These are phyloP conservation scores for Tilletia walkeri DNA, from an alignment of 1,284 basidiomycete genomes.

Conservation along the genomic window DNA sequence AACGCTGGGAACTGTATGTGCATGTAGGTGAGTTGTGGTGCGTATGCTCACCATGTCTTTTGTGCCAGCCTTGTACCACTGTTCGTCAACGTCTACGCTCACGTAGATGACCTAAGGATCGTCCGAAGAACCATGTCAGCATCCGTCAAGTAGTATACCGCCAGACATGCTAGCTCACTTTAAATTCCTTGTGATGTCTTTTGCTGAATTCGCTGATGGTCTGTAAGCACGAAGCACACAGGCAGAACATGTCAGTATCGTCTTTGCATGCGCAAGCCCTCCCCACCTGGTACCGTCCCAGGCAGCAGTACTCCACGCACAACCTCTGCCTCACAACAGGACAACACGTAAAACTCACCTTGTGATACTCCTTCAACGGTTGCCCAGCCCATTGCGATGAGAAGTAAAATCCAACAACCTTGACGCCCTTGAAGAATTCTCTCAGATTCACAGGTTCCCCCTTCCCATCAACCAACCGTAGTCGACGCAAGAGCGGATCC, in stretches of 20 bases:
- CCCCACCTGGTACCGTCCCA: too few relatives aligned
- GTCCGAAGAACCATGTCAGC: too few relatives aligned
- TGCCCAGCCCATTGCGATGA: slow-evolving; percentile 50
- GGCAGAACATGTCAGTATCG: slow-evolving; percentile 25
- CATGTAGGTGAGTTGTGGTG: too few relatives aligned
- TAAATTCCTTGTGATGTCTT: slow-evolving; percentile 52
- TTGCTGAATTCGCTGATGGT: slow-evolving; percentile 46
- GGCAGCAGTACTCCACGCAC: not conserved
- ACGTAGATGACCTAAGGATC: slow-evolving; percentile 47
- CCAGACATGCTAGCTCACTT: slow-evolving; percentile 26
- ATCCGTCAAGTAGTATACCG: not conserved
- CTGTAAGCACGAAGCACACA: slow-evolving; percentile 16
- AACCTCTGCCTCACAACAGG: not conserved
- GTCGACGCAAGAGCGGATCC: slow-evolving; percentile 54
- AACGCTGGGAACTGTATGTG: not conserved
- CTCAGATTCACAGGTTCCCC: slow-evolving; percentile 50
- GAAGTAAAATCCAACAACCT: slow-evolving; percentile 57
- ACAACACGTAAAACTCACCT: slow-evolving; percentile 4
- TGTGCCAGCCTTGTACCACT: slow-evolving; percentile 51
- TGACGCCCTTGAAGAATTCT: slow-evolving; percentile 49
- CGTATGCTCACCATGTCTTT: slow-evolving; percentile 37
- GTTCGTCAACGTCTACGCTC: slow-evolving; percentile 53
- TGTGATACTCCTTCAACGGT: slow-evolving; percentile 41
- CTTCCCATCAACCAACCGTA: slow-evolving; percentile 51
- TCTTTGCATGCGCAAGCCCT: slow-evolving; percentile 14